Conservation (phyloP, 805 yeast genomes). For the Wickerhamiella parazyma region DNA sequence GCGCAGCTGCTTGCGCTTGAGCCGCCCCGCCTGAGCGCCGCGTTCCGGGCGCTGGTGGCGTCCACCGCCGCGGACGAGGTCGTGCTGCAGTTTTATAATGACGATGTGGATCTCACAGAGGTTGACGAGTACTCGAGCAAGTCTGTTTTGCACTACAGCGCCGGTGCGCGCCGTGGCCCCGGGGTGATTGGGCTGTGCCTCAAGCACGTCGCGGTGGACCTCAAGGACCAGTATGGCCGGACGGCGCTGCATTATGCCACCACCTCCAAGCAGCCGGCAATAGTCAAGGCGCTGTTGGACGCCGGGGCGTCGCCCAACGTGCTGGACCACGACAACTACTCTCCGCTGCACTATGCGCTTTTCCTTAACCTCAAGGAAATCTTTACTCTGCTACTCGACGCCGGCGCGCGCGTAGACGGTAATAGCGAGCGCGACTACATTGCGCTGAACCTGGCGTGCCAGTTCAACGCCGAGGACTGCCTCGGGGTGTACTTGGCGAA, state of each 20-base stretch:
- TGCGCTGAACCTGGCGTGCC: constrained; percentile 73
- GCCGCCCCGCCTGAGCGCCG: constrained; percentile 21
- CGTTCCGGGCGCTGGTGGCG: constrained; percentile 57
- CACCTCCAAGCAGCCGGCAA: constrained; percentile 33
- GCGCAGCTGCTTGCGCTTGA: constrained; percentile 24
- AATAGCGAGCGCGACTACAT: constrained; percentile 35
- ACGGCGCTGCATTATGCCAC: constrained; percentile 83
- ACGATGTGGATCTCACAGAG: constrained; percentile 45
- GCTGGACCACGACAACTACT: constrained; percentile 36
- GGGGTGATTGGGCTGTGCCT: constrained; percentile 24
- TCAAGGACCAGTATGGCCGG: constrained; percentile 39
- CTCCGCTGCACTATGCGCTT: constrained; percentile 72
- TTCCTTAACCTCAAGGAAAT: constrained; percentile 47
- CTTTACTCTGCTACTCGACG: constrained; percentile 36
- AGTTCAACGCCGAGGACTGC: constrained; percentile 60
- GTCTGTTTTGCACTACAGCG: constrained; percentile 56
- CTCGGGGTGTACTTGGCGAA: constrained; percentile 46
- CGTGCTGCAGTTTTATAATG: constrained; percentile 35
- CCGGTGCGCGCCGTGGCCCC: constrained; percentile 19
- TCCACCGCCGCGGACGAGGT: constrained; percentile 53
- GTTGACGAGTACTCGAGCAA: constrained; percentile 63
- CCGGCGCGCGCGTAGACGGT: constrained; percentile 32
- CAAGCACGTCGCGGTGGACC: constrained; percentile 21
- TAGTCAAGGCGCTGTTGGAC: constrained; percentile 33
- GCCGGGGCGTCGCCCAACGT: constrained; percentile 26